These are phyloP conservation scores for Colletotrichum limetticola DNA, from an alignment of 2,329 filamentous ascomycete species.

Conservation along the genomic window DNA sequence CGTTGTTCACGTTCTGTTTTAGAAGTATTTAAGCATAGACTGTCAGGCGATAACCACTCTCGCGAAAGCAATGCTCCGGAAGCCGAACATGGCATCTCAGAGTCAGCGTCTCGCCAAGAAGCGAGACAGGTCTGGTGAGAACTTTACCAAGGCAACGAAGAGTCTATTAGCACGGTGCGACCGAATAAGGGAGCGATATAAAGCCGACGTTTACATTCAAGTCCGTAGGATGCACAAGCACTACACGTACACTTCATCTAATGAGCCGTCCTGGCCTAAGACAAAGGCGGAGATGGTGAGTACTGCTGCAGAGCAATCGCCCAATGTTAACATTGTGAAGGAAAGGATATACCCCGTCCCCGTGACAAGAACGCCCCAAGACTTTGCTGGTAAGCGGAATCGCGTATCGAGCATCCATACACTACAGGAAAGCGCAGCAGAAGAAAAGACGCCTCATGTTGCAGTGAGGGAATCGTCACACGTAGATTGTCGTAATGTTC, in stretches of 20 bases:
- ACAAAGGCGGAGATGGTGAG: constrained; percentile 6
- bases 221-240: neutral
- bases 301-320: neutral
- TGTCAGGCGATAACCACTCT: neutral
- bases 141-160: constrained; percentile 2
- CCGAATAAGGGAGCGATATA: neutral
- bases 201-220: constrained; percentile 6
- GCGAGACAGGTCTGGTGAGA: neutral
- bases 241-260: constrained; percentile 1
- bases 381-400: neutral
- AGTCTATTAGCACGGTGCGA: neutral
- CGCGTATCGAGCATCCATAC: neutral
- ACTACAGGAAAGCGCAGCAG: neutral
- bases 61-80: neutral
- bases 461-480: neutral
- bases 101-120: neutral
- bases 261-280: constrained; percentile 1
- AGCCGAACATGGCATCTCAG: neutral
- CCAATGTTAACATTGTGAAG: neutral
- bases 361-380: neutral
- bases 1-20: neutral
- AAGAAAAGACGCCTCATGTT: neutral
- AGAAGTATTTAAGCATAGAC: constrained; percentile 1
- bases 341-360: constrained; percentile 5
- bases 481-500: neutral